Conservation (phyloP, 257 asterid genomes). For the Leonotis leonurus region DNA sequence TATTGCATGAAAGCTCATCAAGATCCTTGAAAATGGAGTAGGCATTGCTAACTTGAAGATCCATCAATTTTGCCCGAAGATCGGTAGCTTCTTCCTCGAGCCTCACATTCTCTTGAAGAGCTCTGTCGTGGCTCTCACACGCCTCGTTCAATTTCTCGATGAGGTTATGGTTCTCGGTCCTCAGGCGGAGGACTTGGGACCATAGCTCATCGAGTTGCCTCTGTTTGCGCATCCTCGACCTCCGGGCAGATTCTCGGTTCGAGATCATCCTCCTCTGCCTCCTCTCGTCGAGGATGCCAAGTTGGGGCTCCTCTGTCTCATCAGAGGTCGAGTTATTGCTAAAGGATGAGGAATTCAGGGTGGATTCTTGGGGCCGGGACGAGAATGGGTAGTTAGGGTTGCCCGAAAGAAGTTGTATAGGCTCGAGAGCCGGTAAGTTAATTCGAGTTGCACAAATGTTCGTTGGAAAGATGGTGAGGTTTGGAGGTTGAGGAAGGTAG, state of each 20-base stretch:
- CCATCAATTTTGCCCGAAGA: slow-evolving; percentile 23
- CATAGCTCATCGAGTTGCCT: slow-evolving; percentile 52
- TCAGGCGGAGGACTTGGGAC: slow-evolving; percentile 32
- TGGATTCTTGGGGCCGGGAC: not conserved
- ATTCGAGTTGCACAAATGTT: not conserved
- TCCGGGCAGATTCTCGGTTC: slow-evolving; percentile 53
- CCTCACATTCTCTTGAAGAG: slow-evolving; percentile 26
- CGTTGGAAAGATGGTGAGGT: slow-evolving; percentile 9
- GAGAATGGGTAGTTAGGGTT: slow-evolving; percentile 1
- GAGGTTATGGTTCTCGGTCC: slow-evolving; percentile 27
- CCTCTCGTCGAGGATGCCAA: slow-evolving; percentile 27
- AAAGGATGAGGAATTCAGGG: slow-evolving; percentile 14
- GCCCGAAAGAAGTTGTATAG: not conserved
- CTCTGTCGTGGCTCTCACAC: slow-evolving; percentile 27
- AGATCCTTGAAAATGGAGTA: slow-evolving; percentile 15
- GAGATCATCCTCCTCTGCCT: slow-evolving; percentile 52
- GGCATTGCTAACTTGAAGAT: slow-evolving; percentile 16
- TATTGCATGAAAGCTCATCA: slow-evolving; percentile 9
- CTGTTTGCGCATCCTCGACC: slow-evolving; percentile 63
- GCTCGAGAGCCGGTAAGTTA: not conserved
- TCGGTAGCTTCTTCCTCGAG: slow-evolving; percentile 37
- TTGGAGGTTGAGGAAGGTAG: slow-evolving; percentile 4
- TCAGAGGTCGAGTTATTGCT: slow-evolving; percentile 47
- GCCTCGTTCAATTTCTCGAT: slow-evolving; percentile 26
- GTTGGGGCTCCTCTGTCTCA: slow-evolving; percentile 40